A percentile compares a stretch with the other conserved stretches of the same genome.
Conservation (phyloP, 805 yeast genomes). For the Ogataea pignaliae region DNA sequence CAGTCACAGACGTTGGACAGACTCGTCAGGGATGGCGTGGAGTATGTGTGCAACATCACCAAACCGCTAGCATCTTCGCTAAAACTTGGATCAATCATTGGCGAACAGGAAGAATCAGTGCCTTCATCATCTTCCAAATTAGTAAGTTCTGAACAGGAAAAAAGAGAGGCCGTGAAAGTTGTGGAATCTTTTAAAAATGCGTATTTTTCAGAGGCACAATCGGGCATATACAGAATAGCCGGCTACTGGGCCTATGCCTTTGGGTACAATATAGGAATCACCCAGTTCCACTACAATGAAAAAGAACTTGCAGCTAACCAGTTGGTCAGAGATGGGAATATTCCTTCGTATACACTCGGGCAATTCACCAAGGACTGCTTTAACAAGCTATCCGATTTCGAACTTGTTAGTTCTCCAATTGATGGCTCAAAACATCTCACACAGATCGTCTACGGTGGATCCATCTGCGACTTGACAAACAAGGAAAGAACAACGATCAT, state of each 20-base stretch:
- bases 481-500: slow-evolving; percentile 24
- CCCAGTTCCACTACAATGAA: slow-evolving; percentile 6
- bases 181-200: slow-evolving; percentile 10
- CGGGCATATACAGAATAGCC: slow-evolving; percentile 2
- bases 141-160: slow-evolving; percentile 9
- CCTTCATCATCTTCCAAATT: neutral
- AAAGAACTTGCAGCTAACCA: neutral
- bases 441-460: slow-evolving; percentile 27
- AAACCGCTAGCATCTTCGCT: neutral
- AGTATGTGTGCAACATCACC: slow-evolving; percentile 9
- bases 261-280: slow-evolving; percentile 2
- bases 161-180: slow-evolving; percentile 15
- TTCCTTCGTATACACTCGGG: slow-evolving; percentile 18
- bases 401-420: slow-evolving; percentile 10
- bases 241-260: slow-evolving; percentile 15
- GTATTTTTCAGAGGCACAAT: slow-evolving; percentile 1
- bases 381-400: slow-evolving; percentile 20
- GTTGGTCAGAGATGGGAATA: slow-evolving; percentile 2
- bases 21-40: neutral
- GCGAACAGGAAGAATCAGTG: too few species aligned
- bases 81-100: neutral
- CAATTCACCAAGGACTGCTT: slow-evolving; percentile 9
- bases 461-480: slow-evolving; percentile 31
- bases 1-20: too few species aligned
- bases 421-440: slow-evolving; percentile 27